Percentiles rank a stretch among this genome's conserved stretches.
These are phyloP conservation scores for Ilyonectria mors-panacis DNA, from an alignment of 2,329 filamentous ascomycete species.

Conservation along the genomic window DNA sequence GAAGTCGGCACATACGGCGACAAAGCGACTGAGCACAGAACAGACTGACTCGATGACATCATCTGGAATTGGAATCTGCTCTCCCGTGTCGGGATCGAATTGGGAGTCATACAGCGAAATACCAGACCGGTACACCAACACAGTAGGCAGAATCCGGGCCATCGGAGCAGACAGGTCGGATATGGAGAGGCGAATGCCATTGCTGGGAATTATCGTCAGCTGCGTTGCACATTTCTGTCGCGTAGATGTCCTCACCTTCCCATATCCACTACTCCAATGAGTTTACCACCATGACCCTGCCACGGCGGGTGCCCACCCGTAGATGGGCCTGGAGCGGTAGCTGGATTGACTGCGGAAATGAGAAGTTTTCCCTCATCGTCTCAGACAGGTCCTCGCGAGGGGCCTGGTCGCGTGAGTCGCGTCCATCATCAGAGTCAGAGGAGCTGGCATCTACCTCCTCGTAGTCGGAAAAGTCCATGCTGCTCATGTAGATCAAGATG, in stretches of 20 bases:
- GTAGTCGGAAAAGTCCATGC: conserved; percentile 42
- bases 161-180: conserved; percentile 60
- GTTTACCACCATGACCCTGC: conserved; percentile 49
- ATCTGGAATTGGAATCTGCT: conserved; percentile 50
- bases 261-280: conserved; percentile 56
- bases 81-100: conserved; percentile 50
- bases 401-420: conserved; percentile 11
- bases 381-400: conserved; percentile 32
- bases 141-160: conserved; percentile 71
- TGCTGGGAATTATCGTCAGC: conserved; percentile 58
- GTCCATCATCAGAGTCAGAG: conserved; percentile 33
- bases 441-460: conserved; percentile 32
- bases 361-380: conserved; percentile 3
- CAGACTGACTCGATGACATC: conserved; percentile 47
- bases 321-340: conserved; percentile 9
- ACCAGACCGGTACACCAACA: conserved; percentile 50
- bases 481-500: neutral
- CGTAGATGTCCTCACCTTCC: conserved; percentile 49
- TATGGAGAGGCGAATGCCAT: conserved; percentile 82
- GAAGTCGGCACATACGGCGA: conserved; percentile 49
- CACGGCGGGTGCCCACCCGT: conserved; percentile 47
- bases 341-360: conserved; percentile 17
- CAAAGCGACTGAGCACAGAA: conserved; percentile 47
- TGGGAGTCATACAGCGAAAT: conserved; percentile 54
- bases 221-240: neutral